Evolutionary conservation across 371 early-diverging fungal genomes (phyloP), one percentile per base, ranked within the genome.

Genomic region (Apophysomyces variabilis): DNA sequence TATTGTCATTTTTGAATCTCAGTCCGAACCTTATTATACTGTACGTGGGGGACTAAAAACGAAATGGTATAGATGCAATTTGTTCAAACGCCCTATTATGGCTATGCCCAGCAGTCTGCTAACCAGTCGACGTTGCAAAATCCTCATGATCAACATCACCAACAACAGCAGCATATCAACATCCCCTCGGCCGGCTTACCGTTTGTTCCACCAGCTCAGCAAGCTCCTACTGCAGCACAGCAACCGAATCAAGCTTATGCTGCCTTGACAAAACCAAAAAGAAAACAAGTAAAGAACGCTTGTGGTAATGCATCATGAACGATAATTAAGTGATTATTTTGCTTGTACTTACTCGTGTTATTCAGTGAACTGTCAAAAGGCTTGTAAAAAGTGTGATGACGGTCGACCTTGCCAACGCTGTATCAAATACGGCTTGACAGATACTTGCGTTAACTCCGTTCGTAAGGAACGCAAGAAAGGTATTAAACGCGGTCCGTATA

Each of bases 371-470:
- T 96, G 96, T 70, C 93, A 94, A 80, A 90, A 90, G 66, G 94
- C 96, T 0, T 96, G 96, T 76, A 96, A 96, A 75, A 95, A 94
- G 74, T 96, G 96, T 69, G 95, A 93, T 68, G 90, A 94, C 61
- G 87, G 84, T 16, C 82, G 96, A 61, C 96, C 96, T 5, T 96
- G 96, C 73, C 79, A 81, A 64, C 90, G 96, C 21, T 96, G 96
- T 67, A 74, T 92, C 66, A 90, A 89, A 63, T 88, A 90, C 66
- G 90, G 87, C 38, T 70, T 94, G 38, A 78, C 79, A 0, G 89
- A 87, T 3, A 79, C 92, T 0, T 96, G 96, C 69, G 81, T 86
- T 0, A 88, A 92, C 71, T 94, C 94, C 1, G 84, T 85, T 43
- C 87, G 96, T 54, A 95, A 95, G 75, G 90, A 89, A 46, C 87